These are phyloP conservation scores for Aphanomyces invadans DNA, from an alignment of 352 stramenopile genomes.

Conservation along the genomic window DNA sequence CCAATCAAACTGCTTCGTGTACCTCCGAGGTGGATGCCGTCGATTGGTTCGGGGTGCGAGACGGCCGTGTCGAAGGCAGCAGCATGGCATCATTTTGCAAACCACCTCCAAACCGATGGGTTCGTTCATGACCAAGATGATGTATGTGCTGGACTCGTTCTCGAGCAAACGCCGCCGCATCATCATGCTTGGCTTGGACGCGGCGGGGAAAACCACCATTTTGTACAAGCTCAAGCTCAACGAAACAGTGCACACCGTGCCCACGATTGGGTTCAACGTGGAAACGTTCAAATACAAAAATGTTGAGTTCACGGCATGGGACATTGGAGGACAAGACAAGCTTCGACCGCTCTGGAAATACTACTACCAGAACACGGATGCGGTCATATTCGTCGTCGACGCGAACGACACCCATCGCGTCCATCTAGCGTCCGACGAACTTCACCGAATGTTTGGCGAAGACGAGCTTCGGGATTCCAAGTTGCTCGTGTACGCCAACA, in stretches of 20 bases:
- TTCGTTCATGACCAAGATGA: slow-evolving; percentile 1
- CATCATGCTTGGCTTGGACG: slow-evolving; percentile 25
- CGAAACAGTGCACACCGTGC: slow-evolving; percentile 27
- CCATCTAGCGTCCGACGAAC: slow-evolving; percentile 33
- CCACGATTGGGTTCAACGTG: slow-evolving; percentile 40
- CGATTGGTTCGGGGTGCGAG: no score
- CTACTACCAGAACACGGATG: slow-evolving; percentile 26
- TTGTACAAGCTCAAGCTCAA: slow-evolving; percentile 26
- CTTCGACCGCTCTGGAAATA: slow-evolving; percentile 24
- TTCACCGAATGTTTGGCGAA: slow-evolving; percentile 36
- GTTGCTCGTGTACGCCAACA: slow-evolving; percentile 50
- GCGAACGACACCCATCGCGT: slow-evolving; percentile 28
- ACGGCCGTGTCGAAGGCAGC: no score
- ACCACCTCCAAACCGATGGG: slow-evolving; percentile 5
- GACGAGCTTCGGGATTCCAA: slow-evolving; percentile 29
- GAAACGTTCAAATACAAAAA: slow-evolving; percentile 38
- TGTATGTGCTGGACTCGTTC: background rate
- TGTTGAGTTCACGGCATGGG: slow-evolving; percentile 27
- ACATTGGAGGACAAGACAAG: slow-evolving; percentile 27
- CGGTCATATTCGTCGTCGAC: slow-evolving; percentile 28
- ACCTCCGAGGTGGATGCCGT: background rate
- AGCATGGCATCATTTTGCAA: no score
- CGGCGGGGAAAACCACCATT: slow-evolving; percentile 28
- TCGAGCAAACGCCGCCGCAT: slow-evolving; percentile 5
- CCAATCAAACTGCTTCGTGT: background rate